Percentiles rank a stretch among this genome's conserved stretches.
phyloP scores from a whole-genome alignment of 2,329 filamentous ascomycete species.

The Clonostachys rhizophaga region DNA sequence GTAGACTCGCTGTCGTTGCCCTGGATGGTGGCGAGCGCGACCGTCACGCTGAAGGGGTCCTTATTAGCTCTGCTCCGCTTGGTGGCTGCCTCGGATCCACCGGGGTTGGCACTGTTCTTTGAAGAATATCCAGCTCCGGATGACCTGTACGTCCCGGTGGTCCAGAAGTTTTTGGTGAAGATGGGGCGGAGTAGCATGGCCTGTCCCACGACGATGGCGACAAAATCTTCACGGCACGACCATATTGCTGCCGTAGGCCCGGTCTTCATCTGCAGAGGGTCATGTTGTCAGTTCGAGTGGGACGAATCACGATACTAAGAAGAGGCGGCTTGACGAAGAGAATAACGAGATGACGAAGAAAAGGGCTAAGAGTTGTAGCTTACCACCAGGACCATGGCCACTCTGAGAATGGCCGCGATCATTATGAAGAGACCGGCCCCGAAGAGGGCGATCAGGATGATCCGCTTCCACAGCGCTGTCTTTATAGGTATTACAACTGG shows the following conservation, averaged over 20 bases:
- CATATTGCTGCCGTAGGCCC: constrained; percentile 19
- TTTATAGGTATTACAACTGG: constrained; percentile 15
- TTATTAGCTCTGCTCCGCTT: too few species aligned
- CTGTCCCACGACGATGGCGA: constrained; percentile 25
- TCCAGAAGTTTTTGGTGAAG: constrained; percentile 14
- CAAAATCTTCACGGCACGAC: constrained; percentile 28
- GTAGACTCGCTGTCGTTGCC: too few species aligned
- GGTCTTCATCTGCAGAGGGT: too few species aligned
- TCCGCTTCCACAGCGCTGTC: constrained; percentile 16
- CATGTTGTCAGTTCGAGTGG: too few species aligned
- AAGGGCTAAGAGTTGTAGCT: background rate
- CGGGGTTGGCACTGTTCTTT: too few species aligned
- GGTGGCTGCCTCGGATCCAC: too few species aligned
- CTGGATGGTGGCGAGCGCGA: too few species aligned
- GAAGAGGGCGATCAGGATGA: constrained; percentile 21
- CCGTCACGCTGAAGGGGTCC: too few species aligned
- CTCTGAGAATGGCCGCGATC: constrained; percentile 14
- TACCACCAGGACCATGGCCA: constrained; percentile 19
- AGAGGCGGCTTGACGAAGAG: too few species aligned
- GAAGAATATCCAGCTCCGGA: too few species aligned
- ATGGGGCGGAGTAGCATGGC: constrained; percentile 25
- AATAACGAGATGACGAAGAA: too few species aligned
- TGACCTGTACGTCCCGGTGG: background rate
- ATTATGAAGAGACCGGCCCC: constrained; percentile 22
- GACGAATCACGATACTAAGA: too few species aligned